A percentile compares a stretch with the other conserved stretches of the same genome.
phyloP scores from a whole-genome alignment of 1,139 yeast genomes.

The Pichia sp. region DNA sequence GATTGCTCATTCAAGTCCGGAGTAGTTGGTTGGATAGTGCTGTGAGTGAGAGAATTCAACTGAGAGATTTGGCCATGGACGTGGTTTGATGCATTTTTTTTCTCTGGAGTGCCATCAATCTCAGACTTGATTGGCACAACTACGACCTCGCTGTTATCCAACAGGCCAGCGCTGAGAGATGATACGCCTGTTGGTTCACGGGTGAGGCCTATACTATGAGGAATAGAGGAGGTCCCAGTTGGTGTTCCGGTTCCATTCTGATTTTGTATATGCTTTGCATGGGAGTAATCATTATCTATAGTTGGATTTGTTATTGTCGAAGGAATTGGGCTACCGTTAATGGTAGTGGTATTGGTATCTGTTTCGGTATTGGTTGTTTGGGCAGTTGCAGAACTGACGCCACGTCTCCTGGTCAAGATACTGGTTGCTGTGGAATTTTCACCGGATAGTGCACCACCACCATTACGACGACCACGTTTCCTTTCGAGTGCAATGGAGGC shows the following conservation, averaged over 20 bases:
- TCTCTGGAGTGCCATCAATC: conserved; percentile 2
- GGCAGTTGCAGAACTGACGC: conserved; percentile 16
- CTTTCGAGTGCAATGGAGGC: conserved; percentile 37
- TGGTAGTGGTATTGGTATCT: neutral
- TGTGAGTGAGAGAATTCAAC: conserved; percentile 1
- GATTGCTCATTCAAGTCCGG: conserved; percentile 6
- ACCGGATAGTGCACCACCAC: conserved; percentile 12
- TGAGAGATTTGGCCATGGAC: conserved; percentile 6
- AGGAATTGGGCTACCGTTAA: conserved; percentile 1
- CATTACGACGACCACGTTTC: conserved; percentile 23
- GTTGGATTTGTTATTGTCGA: conserved; percentile 3
- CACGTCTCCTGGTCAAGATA: conserved; percentile 15
- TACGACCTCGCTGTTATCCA: conserved; percentile 20
- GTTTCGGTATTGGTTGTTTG: conserved; percentile 13
- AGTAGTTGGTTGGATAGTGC: conserved; percentile 1
- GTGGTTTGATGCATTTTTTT: neutral
- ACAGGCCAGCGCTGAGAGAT: conserved; percentile 13
- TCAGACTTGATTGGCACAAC: conserved; percentile 14
- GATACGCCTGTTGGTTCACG: conserved; percentile 10
- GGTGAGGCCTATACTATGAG: neutral
- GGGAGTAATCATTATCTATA: conserved; percentile 2
- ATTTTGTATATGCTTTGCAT: neutral
- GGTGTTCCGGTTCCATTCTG: neutral
- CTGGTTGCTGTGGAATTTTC: conserved; percentile 14
- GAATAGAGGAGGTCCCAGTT: neutral